These are phyloP conservation scores for Terfezia claveryi DNA, from an alignment of 495 filamentous ascomycete species.

Conservation along the genomic window DNA sequence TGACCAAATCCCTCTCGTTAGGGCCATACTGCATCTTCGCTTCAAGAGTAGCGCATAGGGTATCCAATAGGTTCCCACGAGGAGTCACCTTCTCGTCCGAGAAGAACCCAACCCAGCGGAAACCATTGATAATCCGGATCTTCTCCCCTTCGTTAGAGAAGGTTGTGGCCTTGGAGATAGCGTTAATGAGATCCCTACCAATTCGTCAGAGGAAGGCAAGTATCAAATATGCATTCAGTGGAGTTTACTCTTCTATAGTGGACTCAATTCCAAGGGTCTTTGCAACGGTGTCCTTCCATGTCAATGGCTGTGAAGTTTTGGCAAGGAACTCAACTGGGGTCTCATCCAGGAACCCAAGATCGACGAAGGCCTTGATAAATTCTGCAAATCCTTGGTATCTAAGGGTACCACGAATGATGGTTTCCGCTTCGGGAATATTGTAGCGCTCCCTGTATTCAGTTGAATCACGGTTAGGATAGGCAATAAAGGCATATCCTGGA, in stretches of 20 bases:
- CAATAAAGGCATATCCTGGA: conserved; percentile 71
- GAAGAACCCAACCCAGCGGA: conserved; percentile 77
- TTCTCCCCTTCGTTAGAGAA: conserved; percentile 54
- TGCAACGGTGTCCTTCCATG: conserved; percentile 65
- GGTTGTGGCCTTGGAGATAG: conserved; percentile 51
- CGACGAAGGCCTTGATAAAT: conserved; percentile 66
- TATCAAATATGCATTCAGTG: not conserved
- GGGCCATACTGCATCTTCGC: conserved; percentile 76
- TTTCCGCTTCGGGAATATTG: conserved; percentile 67
- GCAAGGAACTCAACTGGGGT: conserved; percentile 38
- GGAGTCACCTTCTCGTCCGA: conserved; percentile 51
- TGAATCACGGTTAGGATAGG: conserved; percentile 84
- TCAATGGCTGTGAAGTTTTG: conserved; percentile 23
- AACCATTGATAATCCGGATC: conserved; percentile 49
- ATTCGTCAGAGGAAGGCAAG: not conserved
- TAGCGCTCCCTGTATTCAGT: conserved; percentile 71
- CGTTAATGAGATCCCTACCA: conserved; percentile 38
- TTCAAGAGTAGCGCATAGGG: conserved; percentile 73
- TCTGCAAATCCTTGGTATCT: conserved; percentile 74
- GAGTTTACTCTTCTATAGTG: conserved; percentile 22
- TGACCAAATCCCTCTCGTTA: conserved; percentile 64
- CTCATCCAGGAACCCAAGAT: conserved; percentile 62
- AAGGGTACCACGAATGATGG: conserved; percentile 51
- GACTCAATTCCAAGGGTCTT: conserved; percentile 48
- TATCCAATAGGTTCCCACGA: conserved; percentile 63